phyloP scores from a whole-genome alignment of 805 yeast genomes.

The Cyberlindnera bimundalis region DNA sequence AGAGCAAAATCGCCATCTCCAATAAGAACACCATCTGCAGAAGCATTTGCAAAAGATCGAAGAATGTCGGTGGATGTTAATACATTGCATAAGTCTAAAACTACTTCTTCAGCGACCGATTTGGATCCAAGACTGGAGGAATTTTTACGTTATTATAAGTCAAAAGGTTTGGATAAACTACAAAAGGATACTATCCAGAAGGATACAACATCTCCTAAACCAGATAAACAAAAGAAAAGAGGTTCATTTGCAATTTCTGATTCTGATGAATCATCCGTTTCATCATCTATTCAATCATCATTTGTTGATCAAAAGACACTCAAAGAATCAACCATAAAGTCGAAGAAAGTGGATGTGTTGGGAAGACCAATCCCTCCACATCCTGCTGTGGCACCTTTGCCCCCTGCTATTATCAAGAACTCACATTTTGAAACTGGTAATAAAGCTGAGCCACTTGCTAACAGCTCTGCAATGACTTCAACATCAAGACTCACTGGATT shows the following conservation, averaged over 20 bases:
- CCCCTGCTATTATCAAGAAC: conserved; percentile 42
- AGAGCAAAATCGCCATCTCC: background rate
- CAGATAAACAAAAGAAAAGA: background rate
- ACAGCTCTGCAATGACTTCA: conserved; percentile 1
- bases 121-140: conserved; percentile 45
- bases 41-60: background rate
- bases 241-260: background rate
- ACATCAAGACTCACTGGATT: conserved; percentile 14
- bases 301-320: background rate
- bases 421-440: conserved; percentile 5
- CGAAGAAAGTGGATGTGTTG: conserved; percentile 31
- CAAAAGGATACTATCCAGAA: conserved; percentile 18
- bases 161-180: conserved; percentile 24
- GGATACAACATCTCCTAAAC: too few relatives aligned
- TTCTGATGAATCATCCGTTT: conserved; percentile 9
- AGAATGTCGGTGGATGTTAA: background rate
- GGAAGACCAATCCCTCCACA: conserved; percentile 52
- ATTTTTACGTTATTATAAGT: conserved; percentile 40
- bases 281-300: conserved; percentile 16
- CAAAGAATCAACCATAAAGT: background rate
- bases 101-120: conserved; percentile 18
- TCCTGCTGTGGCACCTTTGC: conserved; percentile 43
- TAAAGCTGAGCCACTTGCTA: conserved; percentile 5
- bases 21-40: background rate
- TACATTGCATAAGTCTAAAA: conserved; percentile 18